Conservation (phyloP, 2,329 filamentous ascomycete genomes). For the Colletotrichum lindemuthianum region DNA sequence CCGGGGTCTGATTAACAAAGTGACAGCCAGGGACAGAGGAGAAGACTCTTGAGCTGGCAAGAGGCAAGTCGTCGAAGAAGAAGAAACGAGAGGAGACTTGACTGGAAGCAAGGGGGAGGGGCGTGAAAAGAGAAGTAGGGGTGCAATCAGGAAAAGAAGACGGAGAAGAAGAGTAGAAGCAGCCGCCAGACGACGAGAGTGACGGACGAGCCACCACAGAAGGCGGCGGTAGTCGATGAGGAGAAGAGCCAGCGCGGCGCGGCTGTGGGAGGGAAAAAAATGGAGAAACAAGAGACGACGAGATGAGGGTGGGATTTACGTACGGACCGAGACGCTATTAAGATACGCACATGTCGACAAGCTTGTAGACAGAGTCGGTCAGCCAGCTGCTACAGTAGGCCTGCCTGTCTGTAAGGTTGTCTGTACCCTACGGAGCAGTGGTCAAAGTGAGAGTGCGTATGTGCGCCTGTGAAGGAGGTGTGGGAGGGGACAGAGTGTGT, state of each 20-base stretch:
- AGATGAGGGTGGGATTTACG: constrained; percentile 15
- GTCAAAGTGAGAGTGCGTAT: too few species aligned
- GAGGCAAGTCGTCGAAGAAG: constrained; percentile 35
- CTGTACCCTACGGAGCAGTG: too few species aligned
- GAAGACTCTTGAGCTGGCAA: constrained; percentile 32
- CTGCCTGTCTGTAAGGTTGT: too few species aligned
- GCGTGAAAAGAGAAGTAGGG: constrained; percentile 17
- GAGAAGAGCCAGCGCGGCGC: constrained; percentile 12
- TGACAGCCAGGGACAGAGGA: constrained; percentile 33
- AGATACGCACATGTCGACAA: neutral
- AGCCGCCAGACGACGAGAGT: constrained; percentile 1
- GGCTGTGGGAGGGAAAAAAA: constrained; percentile 27
- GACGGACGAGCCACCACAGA: constrained; percentile 21
- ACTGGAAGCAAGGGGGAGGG: constrained; percentile 25
- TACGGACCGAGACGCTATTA: neutral
- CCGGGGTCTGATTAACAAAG: constrained; percentile 38
- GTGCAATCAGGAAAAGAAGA: constrained; percentile 27
- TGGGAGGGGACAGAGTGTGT: too few species aligned
- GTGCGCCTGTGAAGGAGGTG: too few species aligned
- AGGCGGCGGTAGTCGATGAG: constrained; percentile 6
- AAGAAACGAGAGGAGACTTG: constrained; percentile 33
- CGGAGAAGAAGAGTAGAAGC: constrained; percentile 13
- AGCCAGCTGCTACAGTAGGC: too few species aligned
- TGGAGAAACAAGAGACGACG: constrained; percentile 24
- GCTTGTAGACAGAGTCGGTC: too few species aligned